Evolutionary conservation across 192 early-diverging fungal species (phyloP), one percentile per base, ranked within the genome.

Genomic region (Backusella parvicylindrica): DNA sequence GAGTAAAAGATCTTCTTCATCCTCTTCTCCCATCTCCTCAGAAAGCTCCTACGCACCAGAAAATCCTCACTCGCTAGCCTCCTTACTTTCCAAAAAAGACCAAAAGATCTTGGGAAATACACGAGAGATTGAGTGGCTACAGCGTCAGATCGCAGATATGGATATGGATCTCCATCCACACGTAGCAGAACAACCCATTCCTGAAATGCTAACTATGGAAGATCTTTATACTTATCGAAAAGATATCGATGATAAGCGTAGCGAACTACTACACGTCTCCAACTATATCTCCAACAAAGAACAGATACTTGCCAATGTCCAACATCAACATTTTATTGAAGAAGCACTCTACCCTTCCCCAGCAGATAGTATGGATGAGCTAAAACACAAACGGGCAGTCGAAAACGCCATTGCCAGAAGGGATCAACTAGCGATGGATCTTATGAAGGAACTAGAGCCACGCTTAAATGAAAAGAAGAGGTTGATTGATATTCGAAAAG

Each of bases 71-170:
- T 18, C 43, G 1, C 4, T 16, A 15, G 1, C 43, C 16, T 7
- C 43, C 15, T 6, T 47, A n/a, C 43, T 66, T 0, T 41, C 74
- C 28, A 35, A 28, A 11, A 72, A 72, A 33, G 74, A 75, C 12
- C 49, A 33, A 21, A 31, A 75, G 6, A 56, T 75, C 5, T 18
- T 75, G 3, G 43, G 23, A 0, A 33, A 21, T 30, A 43, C 67
- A 33, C 13, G 35, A 21, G 74, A 75, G 33, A 68, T 75, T n/a
- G 74, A 68, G 0, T 75, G 74, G 74, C 65, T 75, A 12, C 3
- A 75, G 16, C 26, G 40, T 21, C 74, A 75, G 38, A 68, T 75
- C 16, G 3, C 8, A 8, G 18, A 41, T 1, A 9, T 35, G 28
- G 73, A 41, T 9, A 65, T 23, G 4, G 36, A 38, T 1, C 12